Base-by-base conservation (phyloP, 352 stramenopile species). In the Phytophthora multivora region DNA sequence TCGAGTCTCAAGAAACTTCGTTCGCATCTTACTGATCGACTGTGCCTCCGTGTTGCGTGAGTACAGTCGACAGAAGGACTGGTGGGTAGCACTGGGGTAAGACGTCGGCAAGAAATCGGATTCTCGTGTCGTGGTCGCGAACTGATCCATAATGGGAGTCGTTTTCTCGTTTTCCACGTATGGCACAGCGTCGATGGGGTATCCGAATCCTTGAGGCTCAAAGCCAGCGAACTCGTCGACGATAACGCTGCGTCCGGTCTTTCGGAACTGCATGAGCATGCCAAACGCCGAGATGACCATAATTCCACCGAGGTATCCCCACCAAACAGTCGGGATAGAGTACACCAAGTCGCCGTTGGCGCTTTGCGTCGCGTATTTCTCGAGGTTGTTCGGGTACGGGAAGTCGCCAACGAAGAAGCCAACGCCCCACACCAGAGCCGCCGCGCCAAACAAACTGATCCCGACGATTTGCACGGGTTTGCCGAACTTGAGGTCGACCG, bases 351-450 rank as follows among this genome's bases (percentile, higher is more conserved):
- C 49, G 11, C 71, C 74, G 28, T 74, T 62, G 4, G 33, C 19
- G 7, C 51, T 55, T 31, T 67, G 48, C 1, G 39, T 57, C 2
- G 58, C 57, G 25, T 72, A 80, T 12, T 62, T 63, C 19, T 79
- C 51, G 16, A 80, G 69, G 30, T 79, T 47, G 25, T 62, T 65
- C 15, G 63, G 58, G 46, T 65, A 74, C 8, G 71, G 71, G 51
- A 77, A 83, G 28, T 77, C 48, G 10, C 75, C 69, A 15, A 61
- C 71, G 49, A 79, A 83, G 46, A 71, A 83, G 13, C 75, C 66
- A 10, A 83, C 40, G 18, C 75, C 75, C 72, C 75, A 81, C 1
- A 73, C 66, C 0, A 79, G 26, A 10, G 45, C 49, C 0, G 53
- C 48, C 8, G 75, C 68, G 0, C 71, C 71, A 21, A 75, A 69